These are phyloP conservation scores for Ophiocordyceps camponoti-saundersi DNA, from an alignment of 2,329 filamentous ascomycete species.

Conservation along the genomic window DNA sequence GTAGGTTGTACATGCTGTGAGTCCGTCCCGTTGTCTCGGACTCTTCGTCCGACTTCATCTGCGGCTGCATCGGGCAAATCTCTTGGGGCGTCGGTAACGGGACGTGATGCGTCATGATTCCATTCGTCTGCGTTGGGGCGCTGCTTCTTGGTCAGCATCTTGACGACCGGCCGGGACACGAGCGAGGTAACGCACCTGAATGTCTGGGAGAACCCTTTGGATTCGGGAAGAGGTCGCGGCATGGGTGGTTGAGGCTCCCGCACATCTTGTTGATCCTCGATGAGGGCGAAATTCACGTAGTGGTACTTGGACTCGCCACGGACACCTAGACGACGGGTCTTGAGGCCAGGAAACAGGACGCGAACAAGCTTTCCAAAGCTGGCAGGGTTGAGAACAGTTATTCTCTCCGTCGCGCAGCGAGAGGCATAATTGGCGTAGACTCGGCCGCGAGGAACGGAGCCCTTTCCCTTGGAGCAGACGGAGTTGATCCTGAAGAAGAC, in stretches of 20 bases:
- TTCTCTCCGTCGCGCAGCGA: constrained; percentile 79
- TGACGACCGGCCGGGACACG: not conserved
- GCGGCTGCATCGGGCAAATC: constrained; percentile 8
- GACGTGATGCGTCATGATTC: constrained; percentile 9
- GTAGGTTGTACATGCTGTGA: constrained; percentile 41
- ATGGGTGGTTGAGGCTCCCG: constrained; percentile 26
- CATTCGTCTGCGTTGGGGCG: constrained; percentile 13
- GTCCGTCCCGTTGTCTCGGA: constrained; percentile 7
- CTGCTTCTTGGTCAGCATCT: constrained; percentile 14
- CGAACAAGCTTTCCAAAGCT: constrained; percentile 96
- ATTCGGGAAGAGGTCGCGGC: constrained; percentile 32
- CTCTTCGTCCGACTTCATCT: constrained; percentile 1
- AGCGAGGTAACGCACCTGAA: constrained; percentile 26
- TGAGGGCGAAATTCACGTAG: constrained; percentile 54
- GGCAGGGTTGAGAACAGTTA: constrained; percentile 88
- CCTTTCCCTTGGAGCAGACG: constrained; percentile 57
- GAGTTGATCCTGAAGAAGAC: constrained; percentile 44
- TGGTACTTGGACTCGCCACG: constrained; percentile 97
- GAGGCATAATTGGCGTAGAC: constrained; percentile 95
- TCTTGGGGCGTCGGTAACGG: constrained; percentile 12
- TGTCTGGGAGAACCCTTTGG: constrained; percentile 26
- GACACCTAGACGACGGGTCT: constrained; percentile 80
- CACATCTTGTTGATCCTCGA: constrained; percentile 36
- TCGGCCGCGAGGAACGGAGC: constrained; percentile 77
- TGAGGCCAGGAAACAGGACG: constrained; percentile 87